Percentiles rank a stretch among this genome's conserved stretches.
phyloP scores from a whole-genome alignment of 345 rosid genomes.

The Stellera chamaejasme region DNA sequence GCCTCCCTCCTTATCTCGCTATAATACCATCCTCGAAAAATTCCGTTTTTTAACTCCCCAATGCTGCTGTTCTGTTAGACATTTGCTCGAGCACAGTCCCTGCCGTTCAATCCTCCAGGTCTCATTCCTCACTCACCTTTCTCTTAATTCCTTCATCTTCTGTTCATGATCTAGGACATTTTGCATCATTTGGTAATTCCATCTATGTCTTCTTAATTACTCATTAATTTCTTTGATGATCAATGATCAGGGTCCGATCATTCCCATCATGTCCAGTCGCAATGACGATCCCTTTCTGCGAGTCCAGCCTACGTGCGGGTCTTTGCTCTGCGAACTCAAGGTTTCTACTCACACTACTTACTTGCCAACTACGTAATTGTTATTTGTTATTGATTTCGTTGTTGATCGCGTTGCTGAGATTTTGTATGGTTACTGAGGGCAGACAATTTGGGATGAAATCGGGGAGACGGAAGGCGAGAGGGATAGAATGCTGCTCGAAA shows the following conservation, averaged over 20 bases:
- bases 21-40: no score
- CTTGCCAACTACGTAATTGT: not conserved
- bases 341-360: constrained; percentile 17
- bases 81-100: not conserved
- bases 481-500: constrained; percentile 37
- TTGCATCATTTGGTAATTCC: not conserved
- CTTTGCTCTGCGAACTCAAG: constrained; percentile 45
- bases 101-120: no score
- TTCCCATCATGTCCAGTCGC: constrained; percentile 18
- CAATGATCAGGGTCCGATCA: no score
- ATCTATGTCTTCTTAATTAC: not conserved
- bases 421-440: not conserved
- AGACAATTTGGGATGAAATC: constrained; percentile 63
- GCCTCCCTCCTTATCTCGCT: no score
- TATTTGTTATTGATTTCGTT: not conserved
- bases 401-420: not conserved
- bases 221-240: not conserved
- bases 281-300: constrained; percentile 21
- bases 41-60: no score
- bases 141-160: no score
- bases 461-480: constrained; percentile 45
- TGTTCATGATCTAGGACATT: no score
- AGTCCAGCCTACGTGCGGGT: constrained; percentile 47
- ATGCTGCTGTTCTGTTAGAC: not conserved
- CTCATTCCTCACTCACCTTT: no score